phyloP scores from a whole-genome alignment of 768 basidiomycete genomes.

The Tulasnella sp. region DNA sequence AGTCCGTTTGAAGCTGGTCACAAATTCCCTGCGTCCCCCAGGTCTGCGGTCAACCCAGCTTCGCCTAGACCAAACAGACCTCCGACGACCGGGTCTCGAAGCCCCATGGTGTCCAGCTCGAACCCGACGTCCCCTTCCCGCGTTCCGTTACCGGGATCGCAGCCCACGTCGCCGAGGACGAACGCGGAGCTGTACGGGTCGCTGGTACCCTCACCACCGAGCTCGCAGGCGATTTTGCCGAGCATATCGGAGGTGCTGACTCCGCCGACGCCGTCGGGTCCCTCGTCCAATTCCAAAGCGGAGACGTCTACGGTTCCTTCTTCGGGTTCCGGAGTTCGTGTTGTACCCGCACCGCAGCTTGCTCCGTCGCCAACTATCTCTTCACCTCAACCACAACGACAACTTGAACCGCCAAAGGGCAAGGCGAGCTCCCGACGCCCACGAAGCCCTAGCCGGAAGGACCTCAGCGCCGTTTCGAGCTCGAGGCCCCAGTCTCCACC shows the following conservation, averaged over 20 bases:
- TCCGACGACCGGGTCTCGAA: not conserved
- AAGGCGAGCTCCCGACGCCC: not conserved
- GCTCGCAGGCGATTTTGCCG: not conserved
- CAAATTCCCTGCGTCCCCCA: not conserved
- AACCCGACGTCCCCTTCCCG: not conserved
- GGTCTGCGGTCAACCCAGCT: not conserved
- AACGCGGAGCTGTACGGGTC: slow-evolving; percentile 3
- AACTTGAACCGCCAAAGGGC: not conserved
- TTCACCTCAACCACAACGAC: not conserved
- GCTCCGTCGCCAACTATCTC: not conserved
- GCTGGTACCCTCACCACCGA: not conserved
- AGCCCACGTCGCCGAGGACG: not conserved
- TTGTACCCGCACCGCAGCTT: not conserved
- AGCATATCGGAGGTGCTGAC: not conserved
- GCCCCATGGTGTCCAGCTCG: not conserved
- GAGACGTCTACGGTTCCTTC: not conserved
- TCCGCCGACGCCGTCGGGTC: not conserved
- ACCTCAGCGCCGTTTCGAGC: not conserved
- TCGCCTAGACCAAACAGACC: not conserved
- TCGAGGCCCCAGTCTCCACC: not conserved
- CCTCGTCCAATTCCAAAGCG: not conserved
- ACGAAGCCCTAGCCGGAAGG: not conserved
- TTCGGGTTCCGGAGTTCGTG: not conserved
- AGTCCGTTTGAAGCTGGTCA: not conserved
- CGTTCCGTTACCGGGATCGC: not conserved